Evolutionary conservation across 331 rosid genomes (phyloP).

Genomic region (Prunus yedoensis): DNA sequence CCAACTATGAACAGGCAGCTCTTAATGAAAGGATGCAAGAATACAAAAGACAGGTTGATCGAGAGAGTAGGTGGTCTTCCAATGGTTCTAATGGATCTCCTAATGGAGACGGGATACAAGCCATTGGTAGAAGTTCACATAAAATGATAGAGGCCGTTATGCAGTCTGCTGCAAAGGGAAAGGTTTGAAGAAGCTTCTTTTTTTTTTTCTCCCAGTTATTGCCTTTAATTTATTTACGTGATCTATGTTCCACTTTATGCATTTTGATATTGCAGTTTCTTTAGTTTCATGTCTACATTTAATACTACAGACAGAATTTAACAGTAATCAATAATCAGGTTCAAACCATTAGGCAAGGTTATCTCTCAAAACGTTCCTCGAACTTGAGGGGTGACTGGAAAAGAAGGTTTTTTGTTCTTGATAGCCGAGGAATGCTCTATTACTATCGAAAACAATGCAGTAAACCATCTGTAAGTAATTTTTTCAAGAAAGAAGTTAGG

Average conservation of each 20-base stretch:
- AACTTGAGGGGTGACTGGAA: conserved; percentile 99
- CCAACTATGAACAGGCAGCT: too few species aligned
- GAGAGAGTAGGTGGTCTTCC: conserved; percentile 27
- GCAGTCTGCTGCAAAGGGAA: conserved; percentile 99
- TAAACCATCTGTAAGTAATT: conserved; percentile 85
- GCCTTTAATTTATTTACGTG: not conserved
- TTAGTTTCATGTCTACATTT: not conserved
- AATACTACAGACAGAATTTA: conserved; percentile 12
- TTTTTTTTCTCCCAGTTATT: not conserved
- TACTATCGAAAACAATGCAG: conserved; percentile 92
- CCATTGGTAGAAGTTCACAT: conserved; percentile 99
- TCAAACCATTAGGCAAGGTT: conserved; percentile 99
- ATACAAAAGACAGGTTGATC: too few species aligned
- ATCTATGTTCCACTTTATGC: not conserved
- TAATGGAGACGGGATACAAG: conserved; percentile 98
- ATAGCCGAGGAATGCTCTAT: conserved; percentile 96
- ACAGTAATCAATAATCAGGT: conserved; percentile 47
- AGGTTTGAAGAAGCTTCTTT: conserved; percentile 43
- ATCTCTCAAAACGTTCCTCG: conserved; percentile 98
- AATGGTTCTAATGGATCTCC: conserved; percentile 95
- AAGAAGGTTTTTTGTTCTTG: conserved; percentile 99
- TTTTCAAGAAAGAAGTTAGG: conserved; percentile 23
- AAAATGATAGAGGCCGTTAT: conserved; percentile 99
- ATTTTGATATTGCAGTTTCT: not conserved
- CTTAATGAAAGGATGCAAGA: too few species aligned